These are phyloP conservation scores for Sordariomycetes sp. DNA, from an alignment of 2,329 filamentous ascomycete genomes.

Conservation along the genomic window DNA sequence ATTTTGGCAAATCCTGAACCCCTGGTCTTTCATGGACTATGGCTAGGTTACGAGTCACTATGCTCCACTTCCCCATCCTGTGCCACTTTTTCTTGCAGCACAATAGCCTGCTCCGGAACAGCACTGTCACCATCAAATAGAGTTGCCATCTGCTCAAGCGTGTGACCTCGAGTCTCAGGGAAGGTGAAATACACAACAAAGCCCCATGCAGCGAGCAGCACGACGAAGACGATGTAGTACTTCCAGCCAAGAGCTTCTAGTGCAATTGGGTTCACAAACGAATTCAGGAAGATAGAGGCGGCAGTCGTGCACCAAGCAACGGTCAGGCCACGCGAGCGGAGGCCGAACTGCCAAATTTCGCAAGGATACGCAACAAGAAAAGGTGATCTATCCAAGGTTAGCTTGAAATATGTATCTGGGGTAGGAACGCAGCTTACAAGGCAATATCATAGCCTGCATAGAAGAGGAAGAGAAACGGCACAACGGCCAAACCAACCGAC, in stretches of 20 bases:
- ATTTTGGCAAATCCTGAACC: too few species aligned
- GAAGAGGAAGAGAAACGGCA: too few species aligned
- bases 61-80: too few species aligned
- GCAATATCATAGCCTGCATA: too few species aligned
- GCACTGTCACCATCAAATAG: too few species aligned
- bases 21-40: too few species aligned
- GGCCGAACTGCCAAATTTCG: conserved; percentile 12
- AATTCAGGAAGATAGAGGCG: conserved; percentile 10
- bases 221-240: conserved; percentile 9
- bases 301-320: conserved; percentile 10
- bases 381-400: conserved; percentile 42
- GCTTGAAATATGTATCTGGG: conserved; percentile 11
- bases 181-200: conserved; percentile 15
- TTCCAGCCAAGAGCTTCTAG: conserved; percentile 9
- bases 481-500: conserved; percentile 29
- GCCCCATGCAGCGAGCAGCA: conserved; percentile 8
- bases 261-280: conserved; percentile 13
- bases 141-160: conserved; percentile 5
- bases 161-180: conserved; percentile 18
- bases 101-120: too few species aligned
- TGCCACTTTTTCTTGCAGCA: too few species aligned
- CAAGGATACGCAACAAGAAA: conserved; percentile 22
- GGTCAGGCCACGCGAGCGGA: conserved; percentile 11
- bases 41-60: too few species aligned
- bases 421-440: conserved; percentile 21